A percentile compares a stretch with the other conserved stretches of the same genome.
Conservation (phyloP, 768 basidiomycete genomes). For the Paxillus rubicundulus region DNA sequence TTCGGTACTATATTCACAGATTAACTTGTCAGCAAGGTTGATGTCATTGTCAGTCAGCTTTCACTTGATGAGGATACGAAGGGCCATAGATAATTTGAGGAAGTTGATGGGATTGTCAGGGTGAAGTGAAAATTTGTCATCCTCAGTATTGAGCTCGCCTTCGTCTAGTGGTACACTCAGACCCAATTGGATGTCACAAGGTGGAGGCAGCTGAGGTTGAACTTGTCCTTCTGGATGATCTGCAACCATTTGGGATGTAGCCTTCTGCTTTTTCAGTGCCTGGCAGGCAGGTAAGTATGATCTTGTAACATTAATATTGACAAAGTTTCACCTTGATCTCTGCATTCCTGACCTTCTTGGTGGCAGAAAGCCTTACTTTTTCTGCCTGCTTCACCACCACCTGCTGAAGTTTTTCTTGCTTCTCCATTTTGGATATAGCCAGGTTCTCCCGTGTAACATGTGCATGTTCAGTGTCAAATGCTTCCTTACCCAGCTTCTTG, state of each 20-base stretch:
- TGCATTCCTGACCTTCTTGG: neutral
- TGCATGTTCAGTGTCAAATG: neutral
- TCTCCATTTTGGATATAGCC: neutral
- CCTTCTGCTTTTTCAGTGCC: neutral
- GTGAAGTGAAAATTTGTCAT: constrained; percentile 4
- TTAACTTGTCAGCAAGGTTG: constrained; percentile 9
- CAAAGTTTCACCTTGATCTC: too few relatives aligned
- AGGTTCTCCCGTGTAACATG: neutral
- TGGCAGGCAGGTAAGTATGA: neutral
- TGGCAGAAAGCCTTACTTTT: neutral
- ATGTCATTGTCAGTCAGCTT: constrained; percentile 9
- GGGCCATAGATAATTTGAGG: constrained; percentile 16
- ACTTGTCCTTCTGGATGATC: neutral
- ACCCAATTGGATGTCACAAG: too few relatives aligned
- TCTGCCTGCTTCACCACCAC: neutral
- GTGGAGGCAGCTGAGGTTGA: too few relatives aligned
- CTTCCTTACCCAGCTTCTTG: constrained; percentile 2
- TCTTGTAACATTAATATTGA: neutral
- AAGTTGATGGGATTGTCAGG: constrained; percentile 20
- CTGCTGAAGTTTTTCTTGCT: neutral
- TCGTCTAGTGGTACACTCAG: neutral
- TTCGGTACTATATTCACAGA: constrained; percentile 22
- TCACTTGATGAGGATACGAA: constrained; percentile 10
- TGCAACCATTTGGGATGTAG: neutral
- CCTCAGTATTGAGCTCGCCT: neutral